Conservation (phyloP, 345 rosid genomes). For the Trapa bicornis region DNA sequence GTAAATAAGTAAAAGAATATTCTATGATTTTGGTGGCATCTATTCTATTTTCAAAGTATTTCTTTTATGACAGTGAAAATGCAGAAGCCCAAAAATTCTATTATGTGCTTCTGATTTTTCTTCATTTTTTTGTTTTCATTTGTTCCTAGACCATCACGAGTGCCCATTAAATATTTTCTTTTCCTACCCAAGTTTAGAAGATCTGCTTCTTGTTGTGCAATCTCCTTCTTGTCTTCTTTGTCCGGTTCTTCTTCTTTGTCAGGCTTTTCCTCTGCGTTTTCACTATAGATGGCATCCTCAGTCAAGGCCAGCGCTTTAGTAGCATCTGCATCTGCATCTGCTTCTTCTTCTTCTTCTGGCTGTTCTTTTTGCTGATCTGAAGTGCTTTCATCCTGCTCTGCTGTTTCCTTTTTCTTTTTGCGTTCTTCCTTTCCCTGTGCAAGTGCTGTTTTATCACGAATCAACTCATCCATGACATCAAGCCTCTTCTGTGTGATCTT, state of each 20-base stretch:
- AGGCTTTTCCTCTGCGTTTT: slow-evolving; percentile 3
- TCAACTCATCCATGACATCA: slow-evolving; percentile 73
- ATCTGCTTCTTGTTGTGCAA: slow-evolving; percentile 46
- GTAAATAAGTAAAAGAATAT: background rate
- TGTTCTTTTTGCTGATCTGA: background rate
- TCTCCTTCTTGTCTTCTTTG: slow-evolving; percentile 24
- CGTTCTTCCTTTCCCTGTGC: slow-evolving; percentile 21
- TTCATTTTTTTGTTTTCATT: too few relatives aligned
- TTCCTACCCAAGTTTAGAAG: slow-evolving; percentile 52
- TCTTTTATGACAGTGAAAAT: background rate
- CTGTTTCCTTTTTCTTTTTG: background rate
- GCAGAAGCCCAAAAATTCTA: background rate
- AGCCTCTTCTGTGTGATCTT: slow-evolving; percentile 65
- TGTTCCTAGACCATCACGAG: background rate
- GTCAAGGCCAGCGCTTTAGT: slow-evolving; percentile 80
- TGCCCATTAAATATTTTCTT: background rate
- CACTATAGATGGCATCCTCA: slow-evolving; percentile 25
- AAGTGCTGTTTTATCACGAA: slow-evolving; percentile 53
- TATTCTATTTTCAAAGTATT: background rate
- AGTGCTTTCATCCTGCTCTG: slow-evolving; percentile 3
- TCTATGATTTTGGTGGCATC: background rate
- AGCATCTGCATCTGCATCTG: slow-evolving; percentile 52
- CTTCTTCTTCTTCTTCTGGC: slow-evolving; percentile 13
- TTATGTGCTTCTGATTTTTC: too few relatives aligned
- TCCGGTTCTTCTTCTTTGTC: slow-evolving; percentile 19